Base-by-base conservation (phyloP, 768 basidiomycete genomes). In the Suillus placidus region DNA sequence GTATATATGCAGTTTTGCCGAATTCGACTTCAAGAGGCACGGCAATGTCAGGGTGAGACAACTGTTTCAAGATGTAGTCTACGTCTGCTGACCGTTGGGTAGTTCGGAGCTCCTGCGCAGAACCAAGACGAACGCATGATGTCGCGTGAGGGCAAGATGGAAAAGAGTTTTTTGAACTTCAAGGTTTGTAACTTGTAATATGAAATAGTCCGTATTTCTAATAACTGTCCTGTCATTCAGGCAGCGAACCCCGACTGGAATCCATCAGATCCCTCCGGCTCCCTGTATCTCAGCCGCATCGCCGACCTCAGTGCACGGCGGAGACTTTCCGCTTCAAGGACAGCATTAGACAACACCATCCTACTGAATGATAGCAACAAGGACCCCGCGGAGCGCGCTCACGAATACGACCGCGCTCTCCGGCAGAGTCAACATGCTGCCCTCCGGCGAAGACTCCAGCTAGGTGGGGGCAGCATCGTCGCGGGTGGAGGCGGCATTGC, bases 61-160 rank as follows among this genome's bases (percentile, higher is more conserved):
- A 4, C 23, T 18, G 9, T 32, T 18, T 12, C 23, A 49, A 20
- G 26, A n/a, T n/a, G 7, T 47, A 37, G 56, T 56, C 30, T 52
- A 47, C 32, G 6, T 32, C n/a, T n/a, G 23, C 42, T 64, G 14
- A 68, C 56, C 13, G 12, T 68, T 23, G 49, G 45, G 14, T 67
- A 94, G 91, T 95, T 94, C 71, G 94, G 94, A n/a, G 95, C 93
- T 13, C 93, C 94, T 1, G 83, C 86, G 4, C 78, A 82, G 45
- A 85, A 84, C 9, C 80, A 82, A 14, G 91, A 94, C 69, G 88
- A 88, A 70, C 87, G 87, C 66, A 89, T 92, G 83, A 83, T 92
- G 71, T 93, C 92, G 6, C 93, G 92, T 67, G 92, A 97, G 70
- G 94, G 94, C 42, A 99, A 99, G 84, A 98, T 99, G 96, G 97